Evolutionary conservation across 2,329 filamentous ascomycete genomes (phyloP), one percentile per base, ranked within the genome.

Genomic region (Teratosphaeria pseudoeucalypti): DNA sequence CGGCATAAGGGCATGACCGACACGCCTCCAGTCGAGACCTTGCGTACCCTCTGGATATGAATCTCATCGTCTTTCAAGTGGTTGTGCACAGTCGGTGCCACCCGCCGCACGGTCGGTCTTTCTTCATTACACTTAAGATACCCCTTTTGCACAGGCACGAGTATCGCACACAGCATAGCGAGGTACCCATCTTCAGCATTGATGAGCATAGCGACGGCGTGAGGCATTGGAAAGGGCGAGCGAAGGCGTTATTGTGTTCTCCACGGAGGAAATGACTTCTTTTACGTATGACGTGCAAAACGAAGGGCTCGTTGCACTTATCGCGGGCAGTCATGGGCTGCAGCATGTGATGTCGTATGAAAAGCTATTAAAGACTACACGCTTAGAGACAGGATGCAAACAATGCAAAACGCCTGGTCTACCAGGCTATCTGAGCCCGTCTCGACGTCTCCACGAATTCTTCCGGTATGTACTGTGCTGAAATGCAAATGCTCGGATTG

Each of bases 11-110:
- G 67, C 57, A 63, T 72, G 65, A 69, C 67, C 26, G 66, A 68
- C 53, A 72, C 71, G 34, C 71, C 71, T 43, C 70, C 71, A 2
- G 69, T 74, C 57, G 71, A 73, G 55, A 71, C 69, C 2, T 58
- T 74, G 58, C 66, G 70, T 37, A 74, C 72, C 54, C 71, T 74
- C 37, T 74, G 70, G 64, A 74, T 74, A 49, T 74, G 64, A 64
- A 3, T 52, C 6, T 19, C 43, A 43, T 49, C 23, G 3, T 26
- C 47, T 34, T 49, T 55, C 57, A 4, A 16, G 52, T 32, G 14
- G 11, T 54, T 5, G 29, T n/a, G 52, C 26, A 4, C 52, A 29
- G 26, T 34, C 14, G 27, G 16, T 47, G 43, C n/a, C 43, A 49
- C 43, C 43, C 16, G 19, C 27, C 43, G 9, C 27, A 34, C 14